These are phyloP conservation scores for Mycena vulgaris DNA, from an alignment of 768 basidiomycete genomes.

Conservation along the genomic window DNA sequence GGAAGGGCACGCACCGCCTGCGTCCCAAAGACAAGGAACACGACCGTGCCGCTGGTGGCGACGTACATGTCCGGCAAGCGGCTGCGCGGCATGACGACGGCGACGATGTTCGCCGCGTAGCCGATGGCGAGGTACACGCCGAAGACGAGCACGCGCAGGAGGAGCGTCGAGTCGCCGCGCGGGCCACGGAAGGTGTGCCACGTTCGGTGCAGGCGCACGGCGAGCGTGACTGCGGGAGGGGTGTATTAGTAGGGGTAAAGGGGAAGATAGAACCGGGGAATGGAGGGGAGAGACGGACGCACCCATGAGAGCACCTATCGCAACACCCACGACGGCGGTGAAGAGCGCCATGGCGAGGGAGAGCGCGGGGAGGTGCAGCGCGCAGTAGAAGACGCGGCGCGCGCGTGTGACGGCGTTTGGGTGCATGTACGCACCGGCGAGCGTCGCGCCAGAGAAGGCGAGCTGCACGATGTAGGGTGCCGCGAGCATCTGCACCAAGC, in stretches of 20 bases:
- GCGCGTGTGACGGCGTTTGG: slow-evolving; percentile 47
- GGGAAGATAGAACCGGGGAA: background rate
- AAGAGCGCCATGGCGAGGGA: slow-evolving; percentile 45
- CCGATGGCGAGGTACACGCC: slow-evolving; percentile 52
- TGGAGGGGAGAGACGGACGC: slow-evolving; percentile 21
- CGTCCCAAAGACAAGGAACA: slow-evolving; percentile 56
- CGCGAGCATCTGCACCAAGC: slow-evolving; percentile 56
- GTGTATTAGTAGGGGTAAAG: background rate
- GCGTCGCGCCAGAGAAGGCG: slow-evolving; percentile 49
- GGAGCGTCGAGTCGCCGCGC: slow-evolving; percentile 46
- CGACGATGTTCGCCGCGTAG: slow-evolving; percentile 49
- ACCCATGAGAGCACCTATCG: slow-evolving; percentile 49
- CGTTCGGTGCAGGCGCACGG: slow-evolving; percentile 47
- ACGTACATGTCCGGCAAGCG: slow-evolving; percentile 50
- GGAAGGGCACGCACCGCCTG: slow-evolving; percentile 41
- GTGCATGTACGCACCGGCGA: slow-evolving; percentile 46
- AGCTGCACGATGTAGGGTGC: slow-evolving; percentile 52
- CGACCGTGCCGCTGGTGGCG: slow-evolving; percentile 53
- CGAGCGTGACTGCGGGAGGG: slow-evolving; percentile 45
- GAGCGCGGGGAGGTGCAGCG: slow-evolving; percentile 42
- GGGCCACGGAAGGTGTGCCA: slow-evolving; percentile 50
- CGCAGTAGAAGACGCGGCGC: slow-evolving; percentile 48
- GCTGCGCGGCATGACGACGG: slow-evolving; percentile 41
- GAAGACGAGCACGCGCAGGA: slow-evolving; percentile 53
- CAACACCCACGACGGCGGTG: slow-evolving; percentile 46